phyloP scores from a whole-genome alignment of 108 stramenopile species.

The Nitzschia putrida region DNA sequence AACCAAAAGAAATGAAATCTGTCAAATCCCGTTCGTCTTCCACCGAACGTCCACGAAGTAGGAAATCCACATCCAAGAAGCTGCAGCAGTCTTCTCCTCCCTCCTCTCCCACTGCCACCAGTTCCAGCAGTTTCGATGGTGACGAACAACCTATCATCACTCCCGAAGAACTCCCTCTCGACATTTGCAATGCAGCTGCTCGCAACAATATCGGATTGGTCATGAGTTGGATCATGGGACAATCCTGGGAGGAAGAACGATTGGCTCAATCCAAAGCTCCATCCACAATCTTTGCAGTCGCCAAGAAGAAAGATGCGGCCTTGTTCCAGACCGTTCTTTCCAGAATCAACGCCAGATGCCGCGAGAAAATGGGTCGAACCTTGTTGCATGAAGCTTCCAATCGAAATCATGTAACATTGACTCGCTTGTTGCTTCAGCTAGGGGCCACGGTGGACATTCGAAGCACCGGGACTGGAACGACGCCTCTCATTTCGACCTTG shows the following conservation, averaged over 20 bases:
- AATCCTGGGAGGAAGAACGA: neutral
- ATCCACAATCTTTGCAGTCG: neutral
- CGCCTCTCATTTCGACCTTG: neutral
- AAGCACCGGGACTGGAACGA: neutral
- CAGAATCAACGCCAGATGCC: neutral
- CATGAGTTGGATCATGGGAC: slow-evolving; percentile 1
- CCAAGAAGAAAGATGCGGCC: neutral
- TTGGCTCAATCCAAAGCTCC: neutral
- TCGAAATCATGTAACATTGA: neutral
- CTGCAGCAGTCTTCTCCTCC: no score
- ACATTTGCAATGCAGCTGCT: neutral
- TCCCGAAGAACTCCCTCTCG: neutral
- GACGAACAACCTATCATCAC: neutral
- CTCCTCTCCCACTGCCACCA: no score
- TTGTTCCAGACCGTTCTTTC: neutral
- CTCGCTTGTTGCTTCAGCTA: neutral
- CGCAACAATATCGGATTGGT: neutral
- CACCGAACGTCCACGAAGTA: no score
- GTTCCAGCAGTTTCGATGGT: no score
- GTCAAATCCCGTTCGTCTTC: no score
- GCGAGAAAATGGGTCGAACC: neutral
- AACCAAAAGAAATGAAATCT: no score
- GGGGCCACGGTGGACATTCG: neutral
- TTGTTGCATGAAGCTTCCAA: neutral
- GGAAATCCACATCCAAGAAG: no score